Evolutionary conservation across 2,329 filamentous ascomycete species (phyloP).

Genomic region (Pyrenophora graminea): DNA sequence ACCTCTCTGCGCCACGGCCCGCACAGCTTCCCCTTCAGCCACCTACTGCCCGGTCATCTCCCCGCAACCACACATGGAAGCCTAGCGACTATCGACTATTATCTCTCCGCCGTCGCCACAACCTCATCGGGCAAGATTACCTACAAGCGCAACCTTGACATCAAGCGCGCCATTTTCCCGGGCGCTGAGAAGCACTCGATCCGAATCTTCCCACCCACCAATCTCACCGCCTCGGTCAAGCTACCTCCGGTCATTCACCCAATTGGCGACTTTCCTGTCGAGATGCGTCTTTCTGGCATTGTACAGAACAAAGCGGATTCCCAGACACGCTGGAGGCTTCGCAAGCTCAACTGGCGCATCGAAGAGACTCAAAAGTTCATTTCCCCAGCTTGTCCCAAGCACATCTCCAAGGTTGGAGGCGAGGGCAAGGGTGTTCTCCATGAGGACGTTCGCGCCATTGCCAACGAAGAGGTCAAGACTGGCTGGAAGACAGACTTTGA

Average conservation of each 20-base stretch:
- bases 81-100: slow-evolving; percentile 76
- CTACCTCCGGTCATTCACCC: slow-evolving; percentile 85
- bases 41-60: slow-evolving; percentile 81
- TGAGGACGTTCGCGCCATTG: slow-evolving; percentile 75
- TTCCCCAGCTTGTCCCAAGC: slow-evolving; percentile 78
- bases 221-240: slow-evolving; percentile 83
- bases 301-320: slow-evolving; percentile 68
- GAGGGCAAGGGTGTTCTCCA: slow-evolving; percentile 73
- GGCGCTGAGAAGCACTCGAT: slow-evolving; percentile 85
- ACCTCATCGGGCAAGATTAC: slow-evolving; percentile 64
- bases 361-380: slow-evolving; percentile 83
- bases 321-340: slow-evolving; percentile 84
- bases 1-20: slow-evolving; percentile 53
- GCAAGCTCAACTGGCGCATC: slow-evolving; percentile 90
- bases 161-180: slow-evolving; percentile 79
- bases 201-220: slow-evolving; percentile 94
- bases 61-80: slow-evolving; percentile 79
- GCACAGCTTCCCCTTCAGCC: slow-evolving; percentile 87
- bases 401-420: slow-evolving; percentile 67
- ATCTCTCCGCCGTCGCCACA: slow-evolving; percentile 60
- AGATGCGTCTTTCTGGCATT: slow-evolving; percentile 84
- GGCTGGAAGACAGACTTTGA: slow-evolving; percentile 88
- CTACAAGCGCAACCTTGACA: slow-evolving; percentile 68
- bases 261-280: slow-evolving; percentile 77
- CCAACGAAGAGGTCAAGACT: slow-evolving; percentile 76